These are phyloP conservation scores for Cucurbita maxima DNA, from an alignment of 306 rosid genomes.

Conservation along the genomic window DNA sequence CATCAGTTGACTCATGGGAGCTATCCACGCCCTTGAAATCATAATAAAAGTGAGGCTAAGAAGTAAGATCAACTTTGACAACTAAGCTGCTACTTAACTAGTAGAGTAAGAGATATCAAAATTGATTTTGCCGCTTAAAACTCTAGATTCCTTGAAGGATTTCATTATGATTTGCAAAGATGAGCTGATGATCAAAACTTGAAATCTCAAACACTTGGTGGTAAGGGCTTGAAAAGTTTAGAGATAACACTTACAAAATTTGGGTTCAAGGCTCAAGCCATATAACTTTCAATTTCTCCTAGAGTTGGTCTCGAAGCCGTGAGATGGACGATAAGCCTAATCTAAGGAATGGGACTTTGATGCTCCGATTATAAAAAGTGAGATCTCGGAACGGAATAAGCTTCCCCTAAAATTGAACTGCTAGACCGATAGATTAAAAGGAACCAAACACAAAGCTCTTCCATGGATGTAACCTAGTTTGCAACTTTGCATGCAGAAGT, in stretches of 20 bases:
- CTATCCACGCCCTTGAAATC: conserved; percentile 60
- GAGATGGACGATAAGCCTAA: not conserved
- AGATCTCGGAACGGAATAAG: not conserved
- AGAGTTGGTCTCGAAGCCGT: not conserved
- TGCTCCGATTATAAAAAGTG: not conserved
- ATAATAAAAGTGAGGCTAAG: conserved; percentile 5
- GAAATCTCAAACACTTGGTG: not conserved
- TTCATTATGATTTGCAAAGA: not conserved
- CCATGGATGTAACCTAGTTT: not conserved
- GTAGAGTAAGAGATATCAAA: not conserved
- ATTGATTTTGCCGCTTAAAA: not conserved
- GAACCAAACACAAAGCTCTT: not conserved
- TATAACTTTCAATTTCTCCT: not conserved
- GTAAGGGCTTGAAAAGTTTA: not conserved
- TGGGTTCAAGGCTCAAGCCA: not conserved
- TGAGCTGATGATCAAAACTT: not conserved
- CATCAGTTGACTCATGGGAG: conserved; percentile 59
- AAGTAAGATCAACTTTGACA: not conserved
- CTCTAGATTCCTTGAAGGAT: not conserved
- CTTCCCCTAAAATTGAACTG: not conserved
- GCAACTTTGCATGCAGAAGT: not conserved
- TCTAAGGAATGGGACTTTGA: too few relatives aligned
- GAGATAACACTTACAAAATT: not conserved
- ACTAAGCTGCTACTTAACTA: not conserved
- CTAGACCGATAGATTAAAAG: not conserved